A percentile compares a stretch with the other conserved stretches of the same genome.
phyloP scores from a whole-genome alignment of 2,329 filamentous ascomycete genomes.

The Gyromitra esculenta region DNA sequence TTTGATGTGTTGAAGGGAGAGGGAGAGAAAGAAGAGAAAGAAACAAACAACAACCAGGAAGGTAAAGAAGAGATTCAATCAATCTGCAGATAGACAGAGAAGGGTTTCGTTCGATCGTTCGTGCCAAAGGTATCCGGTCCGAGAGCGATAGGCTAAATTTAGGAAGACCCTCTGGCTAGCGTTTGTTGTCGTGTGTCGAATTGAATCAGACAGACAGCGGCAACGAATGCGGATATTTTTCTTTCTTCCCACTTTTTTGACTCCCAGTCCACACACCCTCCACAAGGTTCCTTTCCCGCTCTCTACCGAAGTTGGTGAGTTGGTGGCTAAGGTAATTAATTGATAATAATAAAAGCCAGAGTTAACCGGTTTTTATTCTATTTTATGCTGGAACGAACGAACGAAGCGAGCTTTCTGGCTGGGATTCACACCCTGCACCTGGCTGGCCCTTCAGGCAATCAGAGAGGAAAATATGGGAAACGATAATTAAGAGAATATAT shows the following conservation, averaged over 20 bases:
- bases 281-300: background rate
- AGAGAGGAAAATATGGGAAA: constrained; percentile 18
- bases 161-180: background rate
- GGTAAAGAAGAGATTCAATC: background rate
- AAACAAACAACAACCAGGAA: constrained; percentile 27
- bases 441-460: background rate
- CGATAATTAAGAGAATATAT: constrained; percentile 8
- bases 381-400: background rate
- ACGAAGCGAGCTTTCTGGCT: background rate
- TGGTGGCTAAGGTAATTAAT: constrained; percentile 2
- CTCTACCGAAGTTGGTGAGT: constrained; percentile 1
- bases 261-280: background rate
- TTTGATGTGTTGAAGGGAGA: background rate
- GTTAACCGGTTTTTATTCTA: background rate
- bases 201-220: constrained; percentile 33
- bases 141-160: constrained; percentile 45
- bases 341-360: background rate
- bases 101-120: background rate
- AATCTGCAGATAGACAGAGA: constrained; percentile 16
- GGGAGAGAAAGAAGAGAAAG: constrained; percentile 5
- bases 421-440: background rate
- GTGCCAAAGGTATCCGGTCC: constrained; percentile 34
- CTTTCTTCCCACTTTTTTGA: background rate
- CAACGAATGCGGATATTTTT: constrained; percentile 29
- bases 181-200: constrained; percentile 36